Base-by-base conservation (phyloP, 208 protist species). In the Blastocrithidia nonstop region DNA sequence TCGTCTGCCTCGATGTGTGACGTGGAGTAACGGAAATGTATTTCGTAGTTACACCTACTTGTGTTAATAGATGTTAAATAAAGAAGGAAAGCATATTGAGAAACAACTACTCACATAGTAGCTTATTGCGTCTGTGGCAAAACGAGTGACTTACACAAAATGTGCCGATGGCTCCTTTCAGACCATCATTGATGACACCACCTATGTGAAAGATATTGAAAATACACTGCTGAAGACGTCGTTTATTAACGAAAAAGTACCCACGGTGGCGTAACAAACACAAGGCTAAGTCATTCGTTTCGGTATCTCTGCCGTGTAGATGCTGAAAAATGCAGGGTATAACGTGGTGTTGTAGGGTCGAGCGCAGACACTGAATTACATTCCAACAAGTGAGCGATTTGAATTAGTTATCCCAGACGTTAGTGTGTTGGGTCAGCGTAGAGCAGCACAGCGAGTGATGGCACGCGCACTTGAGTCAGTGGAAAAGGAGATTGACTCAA, bases 1-100 rank as follows among this genome's bases (percentile, higher is more conserved):
- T 15, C 40, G 43, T 31, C 75, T 95, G 22, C 83, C 87, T 2
- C 59, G 64, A 27, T 89, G 78, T 31, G 71, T 92, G 9, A 66
- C 78, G 35, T 94, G 87, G 87, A 93, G 83, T 54, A 94, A 94
- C 50, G 87, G 87, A 26, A 94, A 94, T 48, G 71, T 95, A 9
- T 95, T 95, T 57, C 73, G 87, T 37, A 73, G 79, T 58, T 89
- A 93, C 64, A 93, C 87, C 3, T 68, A 86, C 48, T 65, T 92
- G 22, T 70, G 63, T 38, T 45, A 71, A 37, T 71, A 88, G 50
- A 40, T 61, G n/a, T 57, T 86, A 17, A n/a, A 32, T 15, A 44
- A 42, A 19, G 24, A 73, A n/a, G 68, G 73, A 2, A 73, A 68
- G 35, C 48, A 59, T 13, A 45, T 94, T 16, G 56, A 40, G 15